Base-by-base conservation (phyloP, 1,139 yeast genomes). In the Saccharomyces hybrid region DNA sequence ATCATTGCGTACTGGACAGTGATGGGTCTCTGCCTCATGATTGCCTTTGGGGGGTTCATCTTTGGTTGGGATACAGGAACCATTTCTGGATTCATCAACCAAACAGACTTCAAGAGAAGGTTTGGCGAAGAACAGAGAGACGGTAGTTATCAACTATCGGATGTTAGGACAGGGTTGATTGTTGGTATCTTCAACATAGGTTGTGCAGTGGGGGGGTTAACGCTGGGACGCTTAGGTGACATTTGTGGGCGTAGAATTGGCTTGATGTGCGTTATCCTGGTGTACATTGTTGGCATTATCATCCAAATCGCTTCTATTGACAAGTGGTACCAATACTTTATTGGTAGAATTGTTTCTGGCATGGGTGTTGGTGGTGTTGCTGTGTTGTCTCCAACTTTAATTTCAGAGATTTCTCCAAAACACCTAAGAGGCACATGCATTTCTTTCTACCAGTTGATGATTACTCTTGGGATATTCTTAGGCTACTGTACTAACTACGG, bases 31-130 rank as follows among this genome's bases (percentile, higher is more conserved):
- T 74, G 77, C 70, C 71, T 62, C 69, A 73, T 65, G 75, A 81
- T 75, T 53, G 84, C 86, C 58, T 80, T 81, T 60, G 86, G 84
- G 70, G 87, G 87, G 66, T 75, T 81, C 63, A 80, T 83, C 58
- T 84, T 77, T 64, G 88, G 88, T 60, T 83, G 82, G 78, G 88
- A 83, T 71, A 83, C 88, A 25, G 88, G 88, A 72, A 82, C 88
- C 63, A 83, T 84, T 66, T 79, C 85, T 29, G 93, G 93, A 65
- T 82, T 85, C 3, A 19, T 19, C 23, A 19, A 19, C 84, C 56
- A 71, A 77, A 55, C 60, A 78, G 32, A 81, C 79, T 88, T 83
- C 66, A 73, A 71, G 55, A 65, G 65, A 42, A 74, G 79, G 59
- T 79, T 78, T 66, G 82, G 81, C 62, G 79, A 85, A 27, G 78